Percentiles rank a stretch among this genome's conserved stretches.
Conservation (phyloP, 208 protist species). For the Wallacemonas sp. region DNA sequence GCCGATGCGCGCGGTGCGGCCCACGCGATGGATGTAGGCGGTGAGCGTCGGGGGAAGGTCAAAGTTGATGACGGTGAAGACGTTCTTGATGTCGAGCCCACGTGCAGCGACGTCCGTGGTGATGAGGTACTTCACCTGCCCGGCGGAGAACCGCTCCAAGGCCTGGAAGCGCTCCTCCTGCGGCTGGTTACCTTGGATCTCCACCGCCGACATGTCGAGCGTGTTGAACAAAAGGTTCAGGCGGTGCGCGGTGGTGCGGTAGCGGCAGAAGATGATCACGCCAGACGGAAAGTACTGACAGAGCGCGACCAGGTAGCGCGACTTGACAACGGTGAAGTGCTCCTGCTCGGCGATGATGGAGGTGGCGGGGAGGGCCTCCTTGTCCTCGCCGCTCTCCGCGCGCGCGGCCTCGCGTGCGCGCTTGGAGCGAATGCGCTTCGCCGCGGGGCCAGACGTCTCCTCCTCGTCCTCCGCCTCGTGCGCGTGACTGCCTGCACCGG, state of each 20-base stretch:
- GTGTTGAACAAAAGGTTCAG: slow-evolving; percentile 78
- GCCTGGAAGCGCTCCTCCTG: slow-evolving; percentile 86
- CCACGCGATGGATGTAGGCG: slow-evolving; percentile 99
- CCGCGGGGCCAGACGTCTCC: background rate
- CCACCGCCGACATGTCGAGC: slow-evolving; percentile 63
- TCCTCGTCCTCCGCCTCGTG: slow-evolving; percentile 6
- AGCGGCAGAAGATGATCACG: slow-evolving; percentile 90
- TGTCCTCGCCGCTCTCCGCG: slow-evolving; percentile 14
- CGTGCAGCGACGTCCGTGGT: slow-evolving; percentile 92
- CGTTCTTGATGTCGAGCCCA: slow-evolving; percentile 97
- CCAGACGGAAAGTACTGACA: slow-evolving; percentile 76
- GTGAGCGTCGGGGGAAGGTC: slow-evolving; percentile 97
- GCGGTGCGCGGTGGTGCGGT: slow-evolving; percentile 84
- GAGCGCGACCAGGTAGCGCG: slow-evolving; percentile 79
- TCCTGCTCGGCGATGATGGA: slow-evolving; percentile 30
- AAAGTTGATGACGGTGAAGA: slow-evolving; percentile 98
- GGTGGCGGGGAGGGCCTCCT: background rate
- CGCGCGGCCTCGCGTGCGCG: slow-evolving; percentile 36
- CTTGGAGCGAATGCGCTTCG: slow-evolving; percentile 53
- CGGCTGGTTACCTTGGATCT: slow-evolving; percentile 86
- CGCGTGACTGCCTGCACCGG: background rate
- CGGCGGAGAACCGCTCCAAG: slow-evolving; percentile 77
- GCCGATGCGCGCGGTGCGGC: slow-evolving; percentile 97
- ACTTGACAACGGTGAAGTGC: slow-evolving; percentile 78
- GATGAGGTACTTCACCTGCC: slow-evolving; percentile 86